Evolutionary conservation across 176 grass and related monocot species (phyloP).

Genomic region (Triticum dicoccoides): DNA sequence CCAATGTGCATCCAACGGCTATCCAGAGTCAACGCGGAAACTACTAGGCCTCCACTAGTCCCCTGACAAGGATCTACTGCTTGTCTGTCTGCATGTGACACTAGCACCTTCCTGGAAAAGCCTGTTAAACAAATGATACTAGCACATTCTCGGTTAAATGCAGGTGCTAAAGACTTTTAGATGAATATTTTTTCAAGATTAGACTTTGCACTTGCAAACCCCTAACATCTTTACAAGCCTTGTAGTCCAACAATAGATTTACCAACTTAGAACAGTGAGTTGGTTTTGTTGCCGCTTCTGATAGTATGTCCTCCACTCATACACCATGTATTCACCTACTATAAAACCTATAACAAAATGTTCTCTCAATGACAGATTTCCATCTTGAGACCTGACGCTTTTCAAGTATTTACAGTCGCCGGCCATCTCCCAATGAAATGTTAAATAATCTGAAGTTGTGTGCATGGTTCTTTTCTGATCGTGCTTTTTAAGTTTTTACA

Average conservation of each 20-base stretch:
- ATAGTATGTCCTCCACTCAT: no score
- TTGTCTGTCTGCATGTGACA: not conserved
- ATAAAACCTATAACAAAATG: not conserved
- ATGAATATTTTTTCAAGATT: not conserved
- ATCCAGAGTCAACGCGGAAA: no score
- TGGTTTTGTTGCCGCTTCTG: no score
- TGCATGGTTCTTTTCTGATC: no score
- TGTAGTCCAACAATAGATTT: no score
- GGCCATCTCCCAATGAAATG: no score
- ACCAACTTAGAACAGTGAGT: no score
- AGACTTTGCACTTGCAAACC: not conserved
- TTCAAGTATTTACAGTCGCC: not conserved
- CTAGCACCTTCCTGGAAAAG: not conserved
- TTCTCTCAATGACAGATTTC: no score
- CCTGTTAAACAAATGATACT: not conserved
- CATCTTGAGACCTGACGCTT: not conserved
- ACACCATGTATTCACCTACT: not conserved
- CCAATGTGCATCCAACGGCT: no score
- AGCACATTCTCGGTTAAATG: not conserved
- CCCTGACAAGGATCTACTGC: not conserved
- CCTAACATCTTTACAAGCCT: not conserved
- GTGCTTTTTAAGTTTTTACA: no score
- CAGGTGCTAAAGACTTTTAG: not conserved
- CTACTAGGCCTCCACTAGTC: no score
- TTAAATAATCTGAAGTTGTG: no score